A percentile compares a stretch with the other conserved stretches of the same genome.
phyloP scores from a whole-genome alignment of 2,329 filamentous ascomycete species.

The Pyricularia pennisetigena region DNA sequence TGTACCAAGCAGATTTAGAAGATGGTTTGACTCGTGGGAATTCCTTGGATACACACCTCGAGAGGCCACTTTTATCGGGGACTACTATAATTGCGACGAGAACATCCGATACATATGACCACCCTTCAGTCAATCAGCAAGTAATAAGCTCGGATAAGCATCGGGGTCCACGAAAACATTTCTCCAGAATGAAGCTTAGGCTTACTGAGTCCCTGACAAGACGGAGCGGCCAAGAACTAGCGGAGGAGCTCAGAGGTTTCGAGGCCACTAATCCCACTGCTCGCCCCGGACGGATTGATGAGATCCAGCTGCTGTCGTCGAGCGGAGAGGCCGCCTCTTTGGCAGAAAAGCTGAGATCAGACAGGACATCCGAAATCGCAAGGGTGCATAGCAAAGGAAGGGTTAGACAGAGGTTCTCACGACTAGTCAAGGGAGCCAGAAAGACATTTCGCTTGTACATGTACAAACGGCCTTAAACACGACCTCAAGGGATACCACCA shows the following conservation, averaged over 20 bases:
- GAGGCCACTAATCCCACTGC: background rate
- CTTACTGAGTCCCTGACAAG: slow-evolving; percentile 5
- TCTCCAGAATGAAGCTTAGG: slow-evolving; percentile 1
- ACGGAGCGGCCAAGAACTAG: background rate
- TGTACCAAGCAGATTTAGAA: background rate
- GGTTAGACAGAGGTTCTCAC: slow-evolving; percentile 6
- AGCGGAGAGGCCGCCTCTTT: background rate
- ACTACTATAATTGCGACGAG: background rate
- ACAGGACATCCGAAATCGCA: background rate
- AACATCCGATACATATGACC: background rate
- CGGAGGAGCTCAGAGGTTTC: background rate
- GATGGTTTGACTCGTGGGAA: background rate
- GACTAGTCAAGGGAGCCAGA: slow-evolving; percentile 6
- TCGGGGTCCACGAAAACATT: background rate
- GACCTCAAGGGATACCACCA: background rate
- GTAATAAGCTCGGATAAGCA: background rate
- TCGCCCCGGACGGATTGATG: background rate
- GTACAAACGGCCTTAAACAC: background rate
- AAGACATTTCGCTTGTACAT: background rate
- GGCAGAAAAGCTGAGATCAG: background rate
- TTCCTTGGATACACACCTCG: slow-evolving; percentile 1
- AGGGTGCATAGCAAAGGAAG: background rate
- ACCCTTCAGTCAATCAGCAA: background rate
- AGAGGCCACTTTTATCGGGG: background rate
- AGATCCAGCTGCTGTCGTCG: background rate